Percentiles rank a stretch among this genome's conserved stretches.
Evolutionary conservation across 371 early-diverging fungal genomes (phyloP).

Genomic region (Rhizomucor pusillus): DNA sequence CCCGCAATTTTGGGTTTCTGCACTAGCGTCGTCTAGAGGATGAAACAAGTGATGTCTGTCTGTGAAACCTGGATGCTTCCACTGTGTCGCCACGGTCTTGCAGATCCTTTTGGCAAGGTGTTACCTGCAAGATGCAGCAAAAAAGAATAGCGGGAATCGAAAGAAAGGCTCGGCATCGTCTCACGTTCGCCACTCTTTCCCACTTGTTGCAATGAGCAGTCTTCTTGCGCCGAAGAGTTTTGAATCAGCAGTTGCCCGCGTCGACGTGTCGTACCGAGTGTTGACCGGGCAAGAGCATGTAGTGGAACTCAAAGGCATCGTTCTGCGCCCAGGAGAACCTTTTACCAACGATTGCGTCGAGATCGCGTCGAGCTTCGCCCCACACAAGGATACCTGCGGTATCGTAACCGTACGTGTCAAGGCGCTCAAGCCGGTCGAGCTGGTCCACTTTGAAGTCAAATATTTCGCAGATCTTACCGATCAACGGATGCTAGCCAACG

Average conservation of each 20-base stretch:
- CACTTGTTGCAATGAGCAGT: constrained; percentile 10
- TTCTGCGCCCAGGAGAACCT: constrained; percentile 14
- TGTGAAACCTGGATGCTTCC: too few relatives aligned
- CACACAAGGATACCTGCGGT: constrained; percentile 11
- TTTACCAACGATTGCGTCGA: constrained; percentile 17
- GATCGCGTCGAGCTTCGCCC: constrained; percentile 12
- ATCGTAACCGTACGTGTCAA: constrained; percentile 14
- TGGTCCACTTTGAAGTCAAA: constrained; percentile 29
- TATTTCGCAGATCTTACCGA: constrained; percentile 28
- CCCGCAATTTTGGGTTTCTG: too few relatives aligned
- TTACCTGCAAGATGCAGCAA: too few relatives aligned
- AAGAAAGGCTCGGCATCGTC: too few relatives aligned
- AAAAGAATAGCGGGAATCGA: too few relatives aligned
- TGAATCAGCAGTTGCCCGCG: constrained; percentile 12
- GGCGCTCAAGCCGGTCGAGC: constrained; percentile 22
- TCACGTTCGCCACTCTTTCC: not conserved
- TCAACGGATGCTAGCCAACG: constrained; percentile 51
- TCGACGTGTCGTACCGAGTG: constrained; percentile 22
- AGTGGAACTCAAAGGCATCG: constrained; percentile 16
- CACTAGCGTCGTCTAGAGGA: too few relatives aligned
- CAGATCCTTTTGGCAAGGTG: too few relatives aligned
- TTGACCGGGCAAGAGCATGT: constrained; percentile 8
- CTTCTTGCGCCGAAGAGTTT: constrained; percentile 21
- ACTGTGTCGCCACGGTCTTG: too few relatives aligned
- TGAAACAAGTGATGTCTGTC: too few relatives aligned